Evolutionary conservation across 495 filamentous ascomycete genomes (phyloP).

Genomic region (Saxispiralis lemnorum): DNA sequence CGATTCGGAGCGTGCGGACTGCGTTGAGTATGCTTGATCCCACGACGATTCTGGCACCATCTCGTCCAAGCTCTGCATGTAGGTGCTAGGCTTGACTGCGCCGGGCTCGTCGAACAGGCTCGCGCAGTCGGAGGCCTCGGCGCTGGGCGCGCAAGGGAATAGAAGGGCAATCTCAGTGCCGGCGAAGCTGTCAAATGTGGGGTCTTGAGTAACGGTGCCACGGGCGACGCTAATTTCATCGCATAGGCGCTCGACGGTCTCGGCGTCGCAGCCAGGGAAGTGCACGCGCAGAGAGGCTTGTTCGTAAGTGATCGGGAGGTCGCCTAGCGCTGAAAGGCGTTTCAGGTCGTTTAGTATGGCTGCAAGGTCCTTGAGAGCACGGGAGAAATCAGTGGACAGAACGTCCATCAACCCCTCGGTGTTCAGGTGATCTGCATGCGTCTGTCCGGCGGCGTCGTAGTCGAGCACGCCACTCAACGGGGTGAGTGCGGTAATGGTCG

Average conservation of each 20-base stretch:
- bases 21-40: conserved; percentile 17
- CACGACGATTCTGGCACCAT: conserved; percentile 34
- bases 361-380: conserved; percentile 67
- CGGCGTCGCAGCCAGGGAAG: conserved; percentile 78
- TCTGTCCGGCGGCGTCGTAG: conserved; percentile 12
- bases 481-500: conserved; percentile 70
- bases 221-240: conserved; percentile 66
- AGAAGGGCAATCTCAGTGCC: conserved; percentile 49
- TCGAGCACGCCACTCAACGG: conserved; percentile 31
- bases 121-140: conserved; percentile 17
- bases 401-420: conserved; percentile 64
- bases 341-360: conserved; percentile 67
- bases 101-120: conserved; percentile 17
- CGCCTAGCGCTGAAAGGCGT: conserved; percentile 54
- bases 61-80: conserved; percentile 32
- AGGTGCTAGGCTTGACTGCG: conserved; percentile 2
- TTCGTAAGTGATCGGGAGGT: conserved; percentile 62
- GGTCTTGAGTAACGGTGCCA: conserved; percentile 63
- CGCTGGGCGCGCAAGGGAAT: conserved; percentile 69
- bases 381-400: conserved; percentile 75
- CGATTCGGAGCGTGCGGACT: conserved; percentile 21
- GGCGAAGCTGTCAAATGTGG: conserved; percentile 29
- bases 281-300: conserved; percentile 53
- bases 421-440: conserved; percentile 38
- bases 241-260: conserved; percentile 68